Evolutionary conservation across 352 stramenopile species (phyloP).

Genomic region (Lagenidium giganteum): DNA sequence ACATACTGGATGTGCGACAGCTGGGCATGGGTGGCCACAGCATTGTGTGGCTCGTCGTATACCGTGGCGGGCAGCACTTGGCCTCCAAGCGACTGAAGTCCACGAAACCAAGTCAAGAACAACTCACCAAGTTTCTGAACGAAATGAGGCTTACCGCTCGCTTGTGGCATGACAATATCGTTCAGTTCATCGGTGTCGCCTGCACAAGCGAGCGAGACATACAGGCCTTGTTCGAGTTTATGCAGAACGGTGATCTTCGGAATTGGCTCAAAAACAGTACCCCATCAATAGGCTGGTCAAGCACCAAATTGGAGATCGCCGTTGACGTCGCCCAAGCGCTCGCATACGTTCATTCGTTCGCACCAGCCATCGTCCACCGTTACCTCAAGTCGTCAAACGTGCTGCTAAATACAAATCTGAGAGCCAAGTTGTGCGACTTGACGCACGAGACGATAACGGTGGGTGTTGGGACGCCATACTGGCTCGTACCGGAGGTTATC

Average conservation of each 20-base stretch:
- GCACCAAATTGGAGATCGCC: constrained; percentile 45
- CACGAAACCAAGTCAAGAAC: too few relatives aligned
- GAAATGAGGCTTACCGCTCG: constrained; percentile 71
- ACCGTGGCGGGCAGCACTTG: too few relatives aligned
- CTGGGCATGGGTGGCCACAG: too few relatives aligned
- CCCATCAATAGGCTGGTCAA: too few relatives aligned
- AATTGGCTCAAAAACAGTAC: constrained; percentile 26
- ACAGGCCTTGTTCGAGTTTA: constrained; percentile 65
- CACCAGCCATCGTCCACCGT: constrained; percentile 58
- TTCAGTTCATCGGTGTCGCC: constrained; percentile 62
- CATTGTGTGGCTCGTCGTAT: too few relatives aligned
- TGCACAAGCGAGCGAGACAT: constrained; percentile 67
- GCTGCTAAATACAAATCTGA: constrained; percentile 49
- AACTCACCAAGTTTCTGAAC: constrained; percentile 57
- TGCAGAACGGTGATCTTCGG: constrained; percentile 58
- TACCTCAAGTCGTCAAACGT: constrained; percentile 73
- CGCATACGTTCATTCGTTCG: constrained; percentile 65
- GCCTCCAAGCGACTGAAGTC: too few relatives aligned
- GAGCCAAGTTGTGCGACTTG: constrained; percentile 65
- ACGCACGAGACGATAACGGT: constrained; percentile 57
- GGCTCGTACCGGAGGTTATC: constrained; percentile 56
- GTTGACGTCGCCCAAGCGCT: constrained; percentile 59
- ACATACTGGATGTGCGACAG: too few relatives aligned
- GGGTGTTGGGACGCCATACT: constrained; percentile 56
- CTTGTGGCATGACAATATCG: constrained; percentile 60